A percentile compares a stretch with the other conserved stretches of the same genome.
Conservation (phyloP, 805 yeast species). For the Saccharomycopsis amapae region DNA sequence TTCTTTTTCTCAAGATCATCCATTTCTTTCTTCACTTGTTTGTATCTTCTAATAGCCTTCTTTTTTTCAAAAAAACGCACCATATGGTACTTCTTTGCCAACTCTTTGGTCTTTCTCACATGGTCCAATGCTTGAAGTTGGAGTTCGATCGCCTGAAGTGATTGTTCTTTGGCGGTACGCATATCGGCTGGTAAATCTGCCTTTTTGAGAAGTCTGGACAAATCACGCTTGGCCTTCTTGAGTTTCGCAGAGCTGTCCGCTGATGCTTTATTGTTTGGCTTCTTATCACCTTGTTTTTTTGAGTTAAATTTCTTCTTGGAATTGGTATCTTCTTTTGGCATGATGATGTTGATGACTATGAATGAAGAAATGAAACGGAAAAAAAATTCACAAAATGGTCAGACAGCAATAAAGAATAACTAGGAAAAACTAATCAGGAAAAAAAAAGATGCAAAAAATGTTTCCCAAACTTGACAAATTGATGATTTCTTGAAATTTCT, state of each 20-base stretch:
- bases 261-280: not conserved
- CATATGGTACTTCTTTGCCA: constrained; percentile 80
- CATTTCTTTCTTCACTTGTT: constrained; percentile 34
- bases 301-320: not conserved
- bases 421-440: too few relatives aligned
- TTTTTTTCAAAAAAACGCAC: constrained; percentile 86
- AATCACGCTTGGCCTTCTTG: constrained; percentile 81
- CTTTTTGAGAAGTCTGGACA: constrained; percentile 56
- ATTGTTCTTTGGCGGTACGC: constrained; percentile 67
- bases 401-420: too few relatives aligned
- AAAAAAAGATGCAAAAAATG: too few relatives aligned
- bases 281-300: not conserved
- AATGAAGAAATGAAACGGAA: too few relatives aligned
- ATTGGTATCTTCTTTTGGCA: not conserved
- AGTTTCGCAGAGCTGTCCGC: constrained; percentile 40
- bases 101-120: constrained; percentile 39
- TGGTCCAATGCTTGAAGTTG: constrained; percentile 48
- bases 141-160: constrained; percentile 52
- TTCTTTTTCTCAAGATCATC: constrained; percentile 24
- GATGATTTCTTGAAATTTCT: too few relatives aligned
- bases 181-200: constrained; percentile 55
- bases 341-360: too few relatives aligned
- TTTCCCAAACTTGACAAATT: too few relatives aligned
- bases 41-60: constrained; percentile 70
- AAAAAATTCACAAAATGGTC: too few relatives aligned